Base-by-base conservation (phyloP, 441 rosid genomes). In the Erodium texanum region DNA sequence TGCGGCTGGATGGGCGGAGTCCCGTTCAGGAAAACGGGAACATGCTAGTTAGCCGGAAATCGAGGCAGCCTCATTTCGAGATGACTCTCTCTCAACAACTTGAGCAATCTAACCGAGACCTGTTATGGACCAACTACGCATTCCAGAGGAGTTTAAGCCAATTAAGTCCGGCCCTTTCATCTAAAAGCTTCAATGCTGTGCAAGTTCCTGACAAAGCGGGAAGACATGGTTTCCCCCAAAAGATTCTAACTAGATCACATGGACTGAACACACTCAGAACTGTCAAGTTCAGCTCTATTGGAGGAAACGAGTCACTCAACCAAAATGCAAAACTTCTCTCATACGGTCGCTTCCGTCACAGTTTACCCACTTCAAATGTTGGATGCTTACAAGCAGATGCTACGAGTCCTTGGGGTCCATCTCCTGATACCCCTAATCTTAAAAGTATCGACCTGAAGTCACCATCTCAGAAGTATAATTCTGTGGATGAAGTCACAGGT, bases 221-320 rank as follows among this genome's bases (percentile, higher is more conserved):
- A 24, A 82, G 76, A 38, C 83, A 76, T 71, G 74, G 54, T 66
- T 83, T 78, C 74, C 87, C 95, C 2, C 92, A 89, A 75, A 91
- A 87, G 81, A 85, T 85, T 70, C 72, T 86, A 5, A 84, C 86
- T 75, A 83, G 92, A 83, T 77, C 92, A 14, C 85, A 80, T 34
- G 90, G 88, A 43, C 24, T 74, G 69, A 79, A 81, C 84, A 76
- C 82, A 0, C 76, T 78, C 23, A 85, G 83, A 78, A 68, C 85
- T 65, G 70, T 84, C 52, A 87, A 80, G 71, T 82, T 81, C 45
- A 83, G 86, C 16, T 70, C 87, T 62, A 75, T 71, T 63, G 80
- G 70, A 64, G 85, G 86, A 76, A 76, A 83, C 66, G 88, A 81
- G 61, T 64, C 79, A 20, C 73, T 73, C 32, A 19, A 67, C 62